These are phyloP conservation scores for Trichoderma guizhouense DNA, from an alignment of 2,329 filamentous ascomycete species.

Conservation along the genomic window DNA sequence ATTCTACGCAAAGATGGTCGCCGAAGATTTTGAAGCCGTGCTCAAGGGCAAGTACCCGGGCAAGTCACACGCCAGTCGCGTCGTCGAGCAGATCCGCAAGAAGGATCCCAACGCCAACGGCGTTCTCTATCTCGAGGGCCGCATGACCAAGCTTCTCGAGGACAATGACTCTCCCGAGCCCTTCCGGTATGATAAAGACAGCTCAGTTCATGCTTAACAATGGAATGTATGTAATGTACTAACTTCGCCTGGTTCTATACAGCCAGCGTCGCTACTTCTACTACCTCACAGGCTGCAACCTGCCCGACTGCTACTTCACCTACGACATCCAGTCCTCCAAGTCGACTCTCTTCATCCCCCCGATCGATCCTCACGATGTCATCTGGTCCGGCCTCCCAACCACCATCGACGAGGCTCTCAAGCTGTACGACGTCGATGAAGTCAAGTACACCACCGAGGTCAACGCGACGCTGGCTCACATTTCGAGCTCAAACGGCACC, in stretches of 20 bases:
- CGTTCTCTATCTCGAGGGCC: slow-evolving; percentile 83
- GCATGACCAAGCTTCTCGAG: slow-evolving; percentile 76
- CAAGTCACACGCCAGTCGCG: slow-evolving; percentile 79
- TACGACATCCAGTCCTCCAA: slow-evolving; percentile 74
- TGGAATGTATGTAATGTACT: background rate
- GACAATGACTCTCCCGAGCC: slow-evolving; percentile 82
- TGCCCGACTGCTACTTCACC: slow-evolving; percentile 75
- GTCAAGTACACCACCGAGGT: slow-evolving; percentile 71
- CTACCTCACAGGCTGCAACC: slow-evolving; percentile 82
- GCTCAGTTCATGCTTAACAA: background rate
- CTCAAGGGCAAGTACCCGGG: slow-evolving; percentile 70
- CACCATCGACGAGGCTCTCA: slow-evolving; percentile 68
- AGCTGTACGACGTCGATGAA: slow-evolving; percentile 76
- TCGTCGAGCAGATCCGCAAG: slow-evolving; percentile 72
- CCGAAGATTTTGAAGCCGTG: slow-evolving; percentile 47
- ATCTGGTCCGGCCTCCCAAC: slow-evolving; percentile 92
- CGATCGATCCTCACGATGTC: slow-evolving; percentile 80
- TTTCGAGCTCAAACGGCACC: slow-evolving; percentile 38
- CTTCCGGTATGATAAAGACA: slow-evolving; percentile 59
- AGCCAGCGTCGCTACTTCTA: slow-evolving; percentile 91
- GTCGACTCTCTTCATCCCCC: slow-evolving; percentile 86
- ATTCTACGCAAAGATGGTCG: slow-evolving; percentile 31
- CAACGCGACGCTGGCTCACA: slow-evolving; percentile 64
- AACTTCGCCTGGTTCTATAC: background rate
- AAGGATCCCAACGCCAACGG: slow-evolving; percentile 63